Base-by-base conservation (phyloP, 352 stramenopile species). In the Phytophthora pinifolia region DNA sequence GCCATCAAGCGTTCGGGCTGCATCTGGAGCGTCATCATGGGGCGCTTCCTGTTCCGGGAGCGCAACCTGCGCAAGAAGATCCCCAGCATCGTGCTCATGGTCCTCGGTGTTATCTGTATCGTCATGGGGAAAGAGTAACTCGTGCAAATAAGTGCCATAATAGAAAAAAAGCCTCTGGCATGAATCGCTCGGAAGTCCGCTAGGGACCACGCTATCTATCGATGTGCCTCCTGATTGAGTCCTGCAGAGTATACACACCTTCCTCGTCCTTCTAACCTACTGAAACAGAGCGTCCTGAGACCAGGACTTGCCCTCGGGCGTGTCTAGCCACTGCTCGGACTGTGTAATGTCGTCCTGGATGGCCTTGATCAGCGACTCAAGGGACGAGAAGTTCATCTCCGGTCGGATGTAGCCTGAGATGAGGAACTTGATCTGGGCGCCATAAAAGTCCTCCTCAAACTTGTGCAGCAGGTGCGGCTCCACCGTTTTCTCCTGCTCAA, bases 381-480 rank as follows among this genome's bases (percentile, higher is more conserved):
- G 96, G 34, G 88, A 96, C 49, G 79, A 63, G 62, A 98, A 99
- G 56, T 98, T 97, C 74, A 82, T 72, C 74, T 98, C 95, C 8
- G 90, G 85, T n/a, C 96, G 87, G 34, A 98, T 68, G 71, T 97
- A 98, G 34, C 89, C 95, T 46, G 72, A 75, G 37, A 99, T 83
- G 51, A 98, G 66, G 44, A 98, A 85, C 70, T 96, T 89, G 77
- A 99, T 89, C 38, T 79, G 83, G 62, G 94, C 73, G 49, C 82
- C 89, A 74, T 99, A 99, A 51, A 99, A 99, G 58, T 99, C 94
- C 14, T 88, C 63, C 6, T 92, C 83, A 47, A 98, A 98, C 48
- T 94, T 86, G 55, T 95, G 78, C 65, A 98, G 84, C 64, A 99
- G 79, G 62, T 98, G 94, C 15, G 94, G 95, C 67, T 99, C 96